phyloP scores from a whole-genome alignment of 2,329 filamentous ascomycete genomes.

The Fusarium sp. region DNA sequence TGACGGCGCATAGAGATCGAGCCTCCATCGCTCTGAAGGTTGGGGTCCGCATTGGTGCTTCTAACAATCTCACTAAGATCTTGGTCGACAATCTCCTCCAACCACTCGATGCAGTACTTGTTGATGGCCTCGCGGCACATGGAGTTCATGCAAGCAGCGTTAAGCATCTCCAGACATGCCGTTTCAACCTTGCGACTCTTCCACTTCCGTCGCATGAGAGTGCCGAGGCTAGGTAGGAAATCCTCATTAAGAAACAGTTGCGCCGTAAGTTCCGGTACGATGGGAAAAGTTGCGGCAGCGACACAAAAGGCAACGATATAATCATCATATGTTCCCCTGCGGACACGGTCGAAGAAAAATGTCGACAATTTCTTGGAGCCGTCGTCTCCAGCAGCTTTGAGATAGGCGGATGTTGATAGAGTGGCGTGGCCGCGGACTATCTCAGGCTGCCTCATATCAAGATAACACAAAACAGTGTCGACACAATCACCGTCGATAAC shows the following conservation, averaged over 20 bases:
- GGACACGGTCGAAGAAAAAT: constrained; percentile 79
- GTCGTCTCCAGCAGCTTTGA: constrained; percentile 78
- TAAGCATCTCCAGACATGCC: constrained; percentile 87
- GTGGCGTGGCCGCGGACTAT: constrained; percentile 83
- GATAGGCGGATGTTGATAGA: constrained; percentile 82
- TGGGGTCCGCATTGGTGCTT: constrained; percentile 63
- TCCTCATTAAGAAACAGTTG: constrained; percentile 88
- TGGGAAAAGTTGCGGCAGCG: constrained; percentile 87
- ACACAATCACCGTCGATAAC: constrained; percentile 80
- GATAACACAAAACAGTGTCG: constrained; percentile 85
- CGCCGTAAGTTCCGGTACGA: constrained; percentile 79
- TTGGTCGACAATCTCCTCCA: constrained; percentile 84
- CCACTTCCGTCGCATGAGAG: constrained; percentile 80
- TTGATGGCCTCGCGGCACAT: constrained; percentile 84
- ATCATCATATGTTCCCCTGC: constrained; percentile 84
- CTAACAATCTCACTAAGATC: constrained; percentile 68
- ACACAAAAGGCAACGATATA: constrained; percentile 93
- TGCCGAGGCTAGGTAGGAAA: constrained; percentile 81
- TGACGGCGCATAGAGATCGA: constrained; percentile 71
- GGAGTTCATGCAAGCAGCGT: constrained; percentile 88
- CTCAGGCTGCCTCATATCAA: constrained; percentile 83
- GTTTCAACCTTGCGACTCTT: constrained; percentile 89
- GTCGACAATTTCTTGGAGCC: constrained; percentile 76
- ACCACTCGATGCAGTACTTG: constrained; percentile 87
- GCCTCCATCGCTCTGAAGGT: constrained; percentile 67